Conservation (phyloP, 2,329 filamentous ascomycete genomes). For the Aspergillus brunneoviolaceus region DNA sequence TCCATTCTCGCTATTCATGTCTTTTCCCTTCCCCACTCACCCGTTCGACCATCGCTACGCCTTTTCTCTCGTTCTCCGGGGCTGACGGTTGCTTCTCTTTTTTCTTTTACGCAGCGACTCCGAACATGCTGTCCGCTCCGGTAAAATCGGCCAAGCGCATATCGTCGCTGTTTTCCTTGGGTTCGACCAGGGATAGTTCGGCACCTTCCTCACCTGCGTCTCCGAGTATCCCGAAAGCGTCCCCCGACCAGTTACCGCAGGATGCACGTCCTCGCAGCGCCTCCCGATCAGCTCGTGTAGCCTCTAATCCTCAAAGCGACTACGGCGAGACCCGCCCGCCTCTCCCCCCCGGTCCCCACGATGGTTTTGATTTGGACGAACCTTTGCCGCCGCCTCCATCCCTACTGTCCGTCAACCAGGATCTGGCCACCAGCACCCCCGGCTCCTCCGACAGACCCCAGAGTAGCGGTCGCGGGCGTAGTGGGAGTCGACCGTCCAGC, state of each 20-base stretch:
- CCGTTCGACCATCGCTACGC: not conserved
- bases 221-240: conserved; percentile 20
- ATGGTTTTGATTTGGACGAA: conserved; percentile 31
- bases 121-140: conserved; percentile 42
- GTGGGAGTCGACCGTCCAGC: conserved; percentile 33
- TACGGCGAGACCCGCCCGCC: conserved; percentile 28
- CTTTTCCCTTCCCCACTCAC: conserved; percentile 1
- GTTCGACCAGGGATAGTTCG: conserved; percentile 36
- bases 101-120: conserved; percentile 9
- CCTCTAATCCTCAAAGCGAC: conserved; percentile 33
- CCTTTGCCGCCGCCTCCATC: conserved; percentile 43
- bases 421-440: conserved; percentile 34
- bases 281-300: conserved; percentile 35
- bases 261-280: conserved; percentile 29
- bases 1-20: conserved; percentile 5
- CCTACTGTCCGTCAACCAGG: conserved; percentile 38
- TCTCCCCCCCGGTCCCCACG: conserved; percentile 25
- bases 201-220: conserved; percentile 31
- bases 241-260: conserved; percentile 24
- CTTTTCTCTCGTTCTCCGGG: conserved; percentile 1
- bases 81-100: conserved; percentile 5
- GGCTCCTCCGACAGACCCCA: conserved; percentile 36
- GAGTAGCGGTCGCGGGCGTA: conserved; percentile 39
- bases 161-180: conserved; percentile 47
- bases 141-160: conserved; percentile 47